A percentile compares a stretch with the other conserved stretches of the same genome.
Conservation (phyloP, 2,329 filamentous ascomycete species). For the Scedosporium boydii region DNA sequence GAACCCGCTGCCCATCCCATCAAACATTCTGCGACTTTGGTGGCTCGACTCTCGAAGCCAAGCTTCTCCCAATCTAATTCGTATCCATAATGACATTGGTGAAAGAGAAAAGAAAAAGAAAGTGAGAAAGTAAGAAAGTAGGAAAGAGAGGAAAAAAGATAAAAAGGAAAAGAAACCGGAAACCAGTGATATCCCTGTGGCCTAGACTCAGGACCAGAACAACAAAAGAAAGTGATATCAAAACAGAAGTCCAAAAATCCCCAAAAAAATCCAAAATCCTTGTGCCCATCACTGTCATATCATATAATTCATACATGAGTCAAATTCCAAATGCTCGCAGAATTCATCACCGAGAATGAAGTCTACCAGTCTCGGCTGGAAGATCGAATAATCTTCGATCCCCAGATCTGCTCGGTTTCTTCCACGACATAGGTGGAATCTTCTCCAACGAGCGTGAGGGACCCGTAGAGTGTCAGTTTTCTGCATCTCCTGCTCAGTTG, state of each 20-base stretch:
- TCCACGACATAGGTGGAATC: conserved; percentile 32
- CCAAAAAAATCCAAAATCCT: neutral
- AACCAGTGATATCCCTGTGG: neutral
- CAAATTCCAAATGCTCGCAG: neutral
- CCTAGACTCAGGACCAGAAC: no score
- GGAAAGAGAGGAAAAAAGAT: neutral
- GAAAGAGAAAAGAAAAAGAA: neutral
- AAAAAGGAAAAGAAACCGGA: neutral
- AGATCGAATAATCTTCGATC: conserved; percentile 30
- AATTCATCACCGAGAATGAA: neutral
- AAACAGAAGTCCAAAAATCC: neutral
- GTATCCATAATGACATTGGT: neutral
- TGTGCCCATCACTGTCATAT: neutral
- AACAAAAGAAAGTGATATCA: neutral
- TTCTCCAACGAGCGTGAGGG: conserved; percentile 34
- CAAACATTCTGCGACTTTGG: neutral
- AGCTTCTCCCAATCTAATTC: neutral
- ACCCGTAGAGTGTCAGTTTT: conserved; percentile 33
- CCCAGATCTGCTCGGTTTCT: conserved; percentile 31
- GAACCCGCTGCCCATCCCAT: neutral
- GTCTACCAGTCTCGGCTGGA: conserved; percentile 27
- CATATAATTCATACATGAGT: neutral
- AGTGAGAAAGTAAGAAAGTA: neutral
- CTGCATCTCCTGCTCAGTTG: conserved; percentile 26
- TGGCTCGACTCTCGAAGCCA: neutral